phyloP scores from a whole-genome alignment of 495 filamentous ascomycete genomes.

The Penicillium odoratum region DNA sequence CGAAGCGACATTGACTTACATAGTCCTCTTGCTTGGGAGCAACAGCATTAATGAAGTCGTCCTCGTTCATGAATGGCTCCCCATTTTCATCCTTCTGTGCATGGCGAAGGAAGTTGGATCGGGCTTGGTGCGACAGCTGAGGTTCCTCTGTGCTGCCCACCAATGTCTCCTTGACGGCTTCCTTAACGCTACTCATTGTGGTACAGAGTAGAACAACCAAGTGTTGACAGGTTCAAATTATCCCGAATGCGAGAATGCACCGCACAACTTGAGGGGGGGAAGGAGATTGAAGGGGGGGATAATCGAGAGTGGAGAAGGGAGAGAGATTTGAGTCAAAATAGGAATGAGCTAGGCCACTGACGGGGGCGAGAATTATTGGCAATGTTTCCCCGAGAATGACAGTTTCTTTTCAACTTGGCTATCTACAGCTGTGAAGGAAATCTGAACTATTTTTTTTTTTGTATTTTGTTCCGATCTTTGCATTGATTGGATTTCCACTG shows the following conservation, averaged over 20 bases:
- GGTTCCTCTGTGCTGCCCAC: slow-evolving; percentile 63
- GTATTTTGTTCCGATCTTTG: background rate
- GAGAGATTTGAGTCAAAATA: slow-evolving; percentile 27
- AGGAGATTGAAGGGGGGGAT: slow-evolving; percentile 14
- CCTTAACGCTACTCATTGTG: slow-evolving; percentile 60
- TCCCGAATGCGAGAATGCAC: slow-evolving; percentile 16
- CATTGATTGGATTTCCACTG: background rate
- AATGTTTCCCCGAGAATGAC: background rate
- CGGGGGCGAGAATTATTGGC: slow-evolving; percentile 13
- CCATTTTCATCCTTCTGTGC: slow-evolving; percentile 75
- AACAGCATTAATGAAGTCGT: slow-evolving; percentile 87
- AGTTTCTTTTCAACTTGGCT: background rate
- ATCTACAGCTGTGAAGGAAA: background rate
- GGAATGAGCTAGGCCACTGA: slow-evolving; percentile 18
- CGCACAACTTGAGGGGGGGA: slow-evolving; percentile 18
- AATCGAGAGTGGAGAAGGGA: slow-evolving; percentile 24
- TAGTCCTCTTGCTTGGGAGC: slow-evolving; percentile 88
- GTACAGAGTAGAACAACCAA: slow-evolving; percentile 17
- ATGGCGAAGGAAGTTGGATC: slow-evolving; percentile 72
- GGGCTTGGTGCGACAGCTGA: slow-evolving; percentile 66
- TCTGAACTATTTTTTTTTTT: background rate
- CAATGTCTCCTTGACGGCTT: slow-evolving; percentile 74
- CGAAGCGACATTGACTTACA: slow-evolving; percentile 53
- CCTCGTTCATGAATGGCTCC: slow-evolving; percentile 74
- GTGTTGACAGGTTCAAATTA: slow-evolving; percentile 1